Conservation (phyloP, 169 alveolate species). For the Plasmodium cynomolgi region DNA sequence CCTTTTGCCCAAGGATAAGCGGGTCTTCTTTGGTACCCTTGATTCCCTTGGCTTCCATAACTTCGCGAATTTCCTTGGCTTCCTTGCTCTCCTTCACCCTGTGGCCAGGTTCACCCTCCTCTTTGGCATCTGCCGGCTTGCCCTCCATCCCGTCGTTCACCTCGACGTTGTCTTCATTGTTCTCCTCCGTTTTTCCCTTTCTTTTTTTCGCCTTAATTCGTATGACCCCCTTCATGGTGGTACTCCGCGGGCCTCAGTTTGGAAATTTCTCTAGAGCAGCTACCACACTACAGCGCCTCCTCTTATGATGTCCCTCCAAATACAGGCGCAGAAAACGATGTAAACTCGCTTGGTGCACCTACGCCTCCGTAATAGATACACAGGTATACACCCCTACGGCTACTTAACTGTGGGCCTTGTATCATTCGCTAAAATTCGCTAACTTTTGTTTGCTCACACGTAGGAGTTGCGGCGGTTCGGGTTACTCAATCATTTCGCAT, state of each 20-base stretch:
- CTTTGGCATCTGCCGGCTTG: background rate
- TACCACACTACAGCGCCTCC: background rate
- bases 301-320: background rate
- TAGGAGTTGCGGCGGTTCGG: background rate
- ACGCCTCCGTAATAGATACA: background rate
- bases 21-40: background rate
- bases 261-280: background rate
- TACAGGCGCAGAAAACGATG: background rate
- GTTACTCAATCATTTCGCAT: background rate
- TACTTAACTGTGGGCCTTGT: background rate
- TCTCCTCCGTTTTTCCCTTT: background rate
- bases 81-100: background rate
- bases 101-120: background rate
- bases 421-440: background rate
- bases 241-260: background rate
- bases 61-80: background rate
- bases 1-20: background rate
- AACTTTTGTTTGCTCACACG: background rate
- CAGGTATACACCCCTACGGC: background rate
- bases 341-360: background rate
- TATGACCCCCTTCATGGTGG: slow-evolving; percentile 31
- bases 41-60: background rate
- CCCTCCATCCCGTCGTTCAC: background rate
- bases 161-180: slow-evolving; percentile 1
- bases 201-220: slow-evolving; percentile 5